A percentile compares a stretch with the other conserved stretches of the same genome.
Conservation (phyloP, 2,329 filamentous ascomycete genomes). For the Monosporascus sp. region DNA sequence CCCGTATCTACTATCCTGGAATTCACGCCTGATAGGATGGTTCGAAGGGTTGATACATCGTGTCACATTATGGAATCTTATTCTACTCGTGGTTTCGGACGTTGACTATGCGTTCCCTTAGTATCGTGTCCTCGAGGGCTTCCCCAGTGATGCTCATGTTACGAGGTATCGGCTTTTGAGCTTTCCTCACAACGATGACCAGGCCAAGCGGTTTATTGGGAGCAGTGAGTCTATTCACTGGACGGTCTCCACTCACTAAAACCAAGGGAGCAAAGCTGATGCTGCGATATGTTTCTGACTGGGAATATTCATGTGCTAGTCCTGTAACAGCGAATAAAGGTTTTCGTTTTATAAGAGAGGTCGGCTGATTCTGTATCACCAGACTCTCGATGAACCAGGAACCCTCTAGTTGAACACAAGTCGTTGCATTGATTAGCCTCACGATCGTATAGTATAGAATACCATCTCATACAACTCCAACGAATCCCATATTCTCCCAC, state of each 20-base stretch:
- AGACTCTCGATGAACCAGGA: too few species aligned
- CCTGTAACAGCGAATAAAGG: background rate
- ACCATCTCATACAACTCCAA: background rate
- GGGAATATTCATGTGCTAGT: background rate
- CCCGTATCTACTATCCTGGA: constrained; percentile 89
- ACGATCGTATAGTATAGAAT: background rate
- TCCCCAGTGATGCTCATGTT: too few species aligned
- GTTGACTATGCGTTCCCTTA: background rate
- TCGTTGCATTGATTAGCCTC: background rate
- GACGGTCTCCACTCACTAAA: background rate
- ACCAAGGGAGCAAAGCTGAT: background rate
- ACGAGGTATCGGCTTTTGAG: too few species aligned
- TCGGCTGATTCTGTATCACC: background rate
- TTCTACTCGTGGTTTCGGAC: background rate
- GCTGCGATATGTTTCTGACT: background rate
- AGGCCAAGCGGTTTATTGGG: background rate
- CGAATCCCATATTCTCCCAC: background rate
- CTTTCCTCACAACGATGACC: too few species aligned
- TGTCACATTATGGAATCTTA: background rate
- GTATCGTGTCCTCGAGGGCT: background rate
- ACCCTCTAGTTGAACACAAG: too few species aligned
- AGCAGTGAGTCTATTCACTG: background rate
- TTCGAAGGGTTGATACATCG: constrained; percentile 75
- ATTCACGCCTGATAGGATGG: constrained; percentile 69
- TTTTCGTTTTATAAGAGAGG: background rate